A percentile compares a stretch with the other conserved stretches of the same genome.
These are phyloP conservation scores for Wilcoxina mikolae DNA, from an alignment of 495 filamentous ascomycete genomes.

Conservation along the genomic window DNA sequence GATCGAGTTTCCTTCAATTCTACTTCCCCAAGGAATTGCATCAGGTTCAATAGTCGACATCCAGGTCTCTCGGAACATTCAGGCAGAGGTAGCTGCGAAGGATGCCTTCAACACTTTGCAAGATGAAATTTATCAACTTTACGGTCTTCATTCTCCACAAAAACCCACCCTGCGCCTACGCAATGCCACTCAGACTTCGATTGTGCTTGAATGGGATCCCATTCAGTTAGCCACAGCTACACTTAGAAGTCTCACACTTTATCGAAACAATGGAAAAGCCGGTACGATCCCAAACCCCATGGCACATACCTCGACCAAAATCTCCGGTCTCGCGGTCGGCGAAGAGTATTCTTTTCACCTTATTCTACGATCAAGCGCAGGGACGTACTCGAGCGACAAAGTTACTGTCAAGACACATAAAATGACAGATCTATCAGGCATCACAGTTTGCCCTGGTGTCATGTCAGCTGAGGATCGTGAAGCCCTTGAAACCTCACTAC, in stretches of 20 bases:
- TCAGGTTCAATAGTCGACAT: conserved; percentile 97
- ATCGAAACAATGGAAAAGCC: conserved; percentile 89
- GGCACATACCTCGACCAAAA: conserved; percentile 84
- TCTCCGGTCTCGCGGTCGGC: conserved; percentile 88
- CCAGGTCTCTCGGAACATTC: conserved; percentile 74
- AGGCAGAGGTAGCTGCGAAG: conserved; percentile 57
- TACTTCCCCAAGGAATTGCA: conserved; percentile 84
- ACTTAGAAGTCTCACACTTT: conserved; percentile 72
- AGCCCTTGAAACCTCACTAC: conserved; percentile 54
- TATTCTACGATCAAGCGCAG: conserved; percentile 78
- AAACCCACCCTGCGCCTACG: conserved; percentile 73
- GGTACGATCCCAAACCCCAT: conserved; percentile 78
- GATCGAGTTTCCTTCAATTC: conserved; percentile 98
- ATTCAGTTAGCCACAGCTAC: conserved; percentile 86
- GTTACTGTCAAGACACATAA: conserved; percentile 84
- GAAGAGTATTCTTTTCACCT: conserved; percentile 92
- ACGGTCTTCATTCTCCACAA: conserved; percentile 64
- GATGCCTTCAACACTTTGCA: conserved; percentile 68
- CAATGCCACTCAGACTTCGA: conserved; percentile 91
- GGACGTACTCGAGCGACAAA: conserved; percentile 68
- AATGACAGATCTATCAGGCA: conserved; percentile 94
- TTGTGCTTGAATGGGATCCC: conserved; percentile 96
- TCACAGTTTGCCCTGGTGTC: conserved; percentile 85
- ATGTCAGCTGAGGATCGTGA: conserved; percentile 63
- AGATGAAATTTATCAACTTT: conserved; percentile 68